Conservation (phyloP, 2,329 filamentous ascomycete genomes). For the Sodiomyces alkalinus region DNA sequence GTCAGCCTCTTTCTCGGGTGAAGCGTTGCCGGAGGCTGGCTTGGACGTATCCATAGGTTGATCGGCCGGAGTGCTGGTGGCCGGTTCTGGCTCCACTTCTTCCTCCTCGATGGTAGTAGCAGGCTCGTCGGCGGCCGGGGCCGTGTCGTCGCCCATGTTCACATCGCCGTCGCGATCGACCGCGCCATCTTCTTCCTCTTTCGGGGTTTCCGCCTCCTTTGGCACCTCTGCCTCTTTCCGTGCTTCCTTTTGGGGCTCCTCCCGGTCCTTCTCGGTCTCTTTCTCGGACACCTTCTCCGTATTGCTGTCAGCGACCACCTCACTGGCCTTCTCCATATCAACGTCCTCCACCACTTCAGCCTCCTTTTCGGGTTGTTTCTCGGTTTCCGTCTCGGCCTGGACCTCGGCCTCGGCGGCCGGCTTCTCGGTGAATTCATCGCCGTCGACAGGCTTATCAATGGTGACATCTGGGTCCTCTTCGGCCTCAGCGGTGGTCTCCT, state of each 20-base stretch:
- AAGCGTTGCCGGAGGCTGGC: constrained; percentile 5
- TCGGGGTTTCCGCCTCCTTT: constrained; percentile 16
- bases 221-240: constrained; percentile 3
- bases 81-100: constrained; percentile 18
- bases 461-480: constrained; percentile 11
- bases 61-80: too few species aligned
- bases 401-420: not conserved
- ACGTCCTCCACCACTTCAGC: too few species aligned
- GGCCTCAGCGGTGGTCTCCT: constrained; percentile 10
- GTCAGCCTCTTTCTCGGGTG: constrained; percentile 2
- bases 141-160: constrained; percentile 31
- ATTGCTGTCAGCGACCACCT: constrained; percentile 6
- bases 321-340: constrained; percentile 15
- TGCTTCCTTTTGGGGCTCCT: constrained; percentile 13
- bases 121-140: constrained; percentile 13
- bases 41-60: constrained; percentile 13
- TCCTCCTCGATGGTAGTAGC: constrained; percentile 25
- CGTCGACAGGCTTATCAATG: constrained; percentile 18
- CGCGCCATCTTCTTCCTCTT: constrained; percentile 4
- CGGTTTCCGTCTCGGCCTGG: constrained; percentile 16
- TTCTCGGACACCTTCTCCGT: constrained; percentile 11
- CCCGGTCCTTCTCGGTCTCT: constrained; percentile 6
- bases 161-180: constrained; percentile 27
- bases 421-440: constrained; percentile 4
- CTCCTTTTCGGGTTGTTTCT: too few species aligned